Conservation (phyloP, 2,329 filamentous ascomycete species). For the Colletotrichum tamarilloi region DNA sequence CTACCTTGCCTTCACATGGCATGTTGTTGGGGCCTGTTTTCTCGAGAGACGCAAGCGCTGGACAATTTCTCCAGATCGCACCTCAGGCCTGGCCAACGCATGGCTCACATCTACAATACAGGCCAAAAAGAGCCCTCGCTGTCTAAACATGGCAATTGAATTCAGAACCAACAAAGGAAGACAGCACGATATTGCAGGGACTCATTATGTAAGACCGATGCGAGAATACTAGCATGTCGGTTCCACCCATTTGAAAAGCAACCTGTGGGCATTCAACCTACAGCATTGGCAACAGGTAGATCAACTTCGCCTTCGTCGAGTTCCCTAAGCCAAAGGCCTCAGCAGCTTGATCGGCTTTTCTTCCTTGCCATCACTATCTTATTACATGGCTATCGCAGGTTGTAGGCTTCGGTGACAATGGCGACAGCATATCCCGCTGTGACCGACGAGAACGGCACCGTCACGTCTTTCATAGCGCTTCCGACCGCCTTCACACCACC, state of each 20-base stretch:
- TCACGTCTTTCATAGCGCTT: conserved; percentile 18
- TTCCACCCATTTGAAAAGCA: neutral
- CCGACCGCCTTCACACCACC: conserved; percentile 10
- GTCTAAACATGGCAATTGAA: no score
- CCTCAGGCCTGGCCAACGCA: no score
- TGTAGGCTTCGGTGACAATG: neutral
- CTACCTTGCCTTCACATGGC: neutral
- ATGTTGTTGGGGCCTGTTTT: neutral
- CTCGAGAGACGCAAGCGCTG: neutral
- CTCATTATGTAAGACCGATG: no score
- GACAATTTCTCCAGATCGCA: neutral
- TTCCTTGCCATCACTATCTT: neutral
- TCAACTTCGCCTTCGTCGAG: neutral
- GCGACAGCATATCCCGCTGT: conserved; percentile 5
- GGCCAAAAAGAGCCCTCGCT: no score
- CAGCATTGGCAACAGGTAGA: neutral
- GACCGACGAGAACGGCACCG: neutral
- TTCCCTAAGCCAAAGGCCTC: neutral
- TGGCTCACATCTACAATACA: neutral
- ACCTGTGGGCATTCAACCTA: neutral
- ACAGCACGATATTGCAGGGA: neutral
- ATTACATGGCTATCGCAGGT: neutral
- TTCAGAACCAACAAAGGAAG: neutral
- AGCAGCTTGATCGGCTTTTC: neutral
- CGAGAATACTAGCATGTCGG: no score